These are phyloP conservation scores for Helianthus tuberosus DNA, from an alignment of 129 eudicot species.

Conservation along the genomic window DNA sequence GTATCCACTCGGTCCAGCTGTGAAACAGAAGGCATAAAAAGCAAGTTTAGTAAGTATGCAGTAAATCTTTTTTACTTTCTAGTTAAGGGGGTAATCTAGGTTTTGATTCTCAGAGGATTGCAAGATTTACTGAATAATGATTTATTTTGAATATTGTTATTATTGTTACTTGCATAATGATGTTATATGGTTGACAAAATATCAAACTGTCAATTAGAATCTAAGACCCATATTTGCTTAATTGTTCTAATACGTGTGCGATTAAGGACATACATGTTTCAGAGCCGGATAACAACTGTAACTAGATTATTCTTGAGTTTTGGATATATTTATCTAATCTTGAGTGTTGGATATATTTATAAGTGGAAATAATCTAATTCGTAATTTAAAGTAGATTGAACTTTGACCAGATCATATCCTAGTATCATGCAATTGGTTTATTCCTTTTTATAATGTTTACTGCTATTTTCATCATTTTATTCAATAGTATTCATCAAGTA, in stretches of 20 bases:
- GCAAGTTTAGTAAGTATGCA: constrained; percentile 5
- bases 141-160: background rate
- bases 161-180: background rate
- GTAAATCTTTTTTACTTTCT: background rate
- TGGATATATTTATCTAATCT: too few relatives aligned
- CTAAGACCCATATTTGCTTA: background rate
- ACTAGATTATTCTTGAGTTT: background rate
- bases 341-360: too few relatives aligned
- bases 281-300: background rate
- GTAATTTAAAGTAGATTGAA: background rate
- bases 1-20: constrained; percentile 38
- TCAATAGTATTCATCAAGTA: background rate
- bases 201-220: background rate
- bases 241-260: background rate
- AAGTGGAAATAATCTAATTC: background rate
- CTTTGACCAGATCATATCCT: background rate
- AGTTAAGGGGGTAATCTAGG: background rate
- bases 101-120: background rate
- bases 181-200: background rate
- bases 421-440: background rate
- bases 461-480: background rate
- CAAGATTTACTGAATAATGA: background rate
- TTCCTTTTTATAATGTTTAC: background rate
- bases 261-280: background rate
- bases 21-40: constrained; percentile 1